Conservation (phyloP, 2,329 filamentous ascomycete species). For the Lomentospora prolificans region DNA sequence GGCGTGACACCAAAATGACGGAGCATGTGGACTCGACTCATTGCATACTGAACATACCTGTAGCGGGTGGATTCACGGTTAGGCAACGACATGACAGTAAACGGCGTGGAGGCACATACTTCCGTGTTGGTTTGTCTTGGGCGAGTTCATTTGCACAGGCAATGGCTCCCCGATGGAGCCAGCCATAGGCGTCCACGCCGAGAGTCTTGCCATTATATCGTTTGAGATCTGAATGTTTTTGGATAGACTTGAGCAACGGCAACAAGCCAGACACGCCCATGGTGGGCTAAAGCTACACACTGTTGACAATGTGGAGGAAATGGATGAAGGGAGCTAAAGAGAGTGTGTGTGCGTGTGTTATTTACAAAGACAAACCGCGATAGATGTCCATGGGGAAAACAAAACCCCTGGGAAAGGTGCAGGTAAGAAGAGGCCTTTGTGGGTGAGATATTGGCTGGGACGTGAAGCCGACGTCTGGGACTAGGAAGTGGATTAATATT, state of each 20-base stretch:
- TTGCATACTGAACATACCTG: slow-evolving; percentile 81
- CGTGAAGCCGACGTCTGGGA: neutral
- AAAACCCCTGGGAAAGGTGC: neutral
- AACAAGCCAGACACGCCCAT: slow-evolving; percentile 42
- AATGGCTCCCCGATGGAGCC: slow-evolving; percentile 89
- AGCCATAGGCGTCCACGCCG: slow-evolving; percentile 95
- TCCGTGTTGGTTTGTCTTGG: slow-evolving; percentile 75
- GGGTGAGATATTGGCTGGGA: neutral
- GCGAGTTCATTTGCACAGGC: slow-evolving; percentile 87
- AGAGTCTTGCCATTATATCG: slow-evolving; percentile 81
- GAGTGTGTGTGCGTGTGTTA: neutral
- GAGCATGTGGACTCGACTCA: slow-evolving; percentile 88
- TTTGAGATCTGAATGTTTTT: slow-evolving; percentile 77
- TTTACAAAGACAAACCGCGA: neutral
- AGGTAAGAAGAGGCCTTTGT: neutral
- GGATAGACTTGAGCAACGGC: slow-evolving; percentile 90
- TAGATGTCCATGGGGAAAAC: neutral
- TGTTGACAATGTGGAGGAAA: neutral
- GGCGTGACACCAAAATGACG: slow-evolving; percentile 89
- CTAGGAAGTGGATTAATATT: neutral
- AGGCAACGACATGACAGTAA: slow-evolving; percentile 2
- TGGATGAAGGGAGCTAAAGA: neutral
- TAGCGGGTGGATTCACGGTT: neutral
- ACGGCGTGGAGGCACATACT: slow-evolving; percentile 42
- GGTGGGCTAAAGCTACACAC: neutral